A percentile compares a stretch with the other conserved stretches of the same genome.
phyloP scores from a whole-genome alignment of 1,139 yeast species.

The Suhomyces choctaworum region DNA sequence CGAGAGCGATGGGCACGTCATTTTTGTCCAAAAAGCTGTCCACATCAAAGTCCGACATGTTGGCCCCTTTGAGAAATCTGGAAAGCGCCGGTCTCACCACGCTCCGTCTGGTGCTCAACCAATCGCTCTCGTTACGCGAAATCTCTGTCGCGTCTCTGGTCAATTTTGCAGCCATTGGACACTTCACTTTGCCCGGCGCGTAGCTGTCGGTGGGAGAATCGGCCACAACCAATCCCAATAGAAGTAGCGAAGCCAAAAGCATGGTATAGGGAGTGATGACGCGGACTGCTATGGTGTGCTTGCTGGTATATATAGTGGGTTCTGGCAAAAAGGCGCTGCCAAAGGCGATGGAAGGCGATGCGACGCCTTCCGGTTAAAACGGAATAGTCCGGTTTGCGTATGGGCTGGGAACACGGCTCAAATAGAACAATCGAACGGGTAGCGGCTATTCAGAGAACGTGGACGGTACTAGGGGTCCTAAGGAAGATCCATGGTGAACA shows the following conservation, averaged over 20 bases:
- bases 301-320: no score
- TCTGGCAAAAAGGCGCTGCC: no score
- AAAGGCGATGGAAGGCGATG: no score
- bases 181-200: conserved; percentile 59
- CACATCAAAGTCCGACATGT: conserved; percentile 20
- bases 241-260: background rate
- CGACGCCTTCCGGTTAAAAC: no score
- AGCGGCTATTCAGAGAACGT: no score
- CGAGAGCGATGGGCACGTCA: conserved; percentile 61
- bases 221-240: conserved; percentile 1
- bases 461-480: no score
- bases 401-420: no score
- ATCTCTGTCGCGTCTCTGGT: conserved; percentile 31
- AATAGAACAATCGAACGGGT: no score
- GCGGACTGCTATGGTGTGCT: no score
- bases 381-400: no score
- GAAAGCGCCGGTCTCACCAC: conserved; percentile 53
- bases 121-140: conserved; percentile 35
- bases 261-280: no score
- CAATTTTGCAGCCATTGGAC: conserved; percentile 29
- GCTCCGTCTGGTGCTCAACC: conserved; percentile 50
- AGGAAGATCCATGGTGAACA: no score
- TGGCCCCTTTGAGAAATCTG: conserved; percentile 24
- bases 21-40: conserved; percentile 17
- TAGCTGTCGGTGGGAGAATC: conserved; percentile 26